These are phyloP conservation scores for Suhomyces bokatorum DNA, from an alignment of 1,139 yeast genomes.

Conservation along the genomic window DNA sequence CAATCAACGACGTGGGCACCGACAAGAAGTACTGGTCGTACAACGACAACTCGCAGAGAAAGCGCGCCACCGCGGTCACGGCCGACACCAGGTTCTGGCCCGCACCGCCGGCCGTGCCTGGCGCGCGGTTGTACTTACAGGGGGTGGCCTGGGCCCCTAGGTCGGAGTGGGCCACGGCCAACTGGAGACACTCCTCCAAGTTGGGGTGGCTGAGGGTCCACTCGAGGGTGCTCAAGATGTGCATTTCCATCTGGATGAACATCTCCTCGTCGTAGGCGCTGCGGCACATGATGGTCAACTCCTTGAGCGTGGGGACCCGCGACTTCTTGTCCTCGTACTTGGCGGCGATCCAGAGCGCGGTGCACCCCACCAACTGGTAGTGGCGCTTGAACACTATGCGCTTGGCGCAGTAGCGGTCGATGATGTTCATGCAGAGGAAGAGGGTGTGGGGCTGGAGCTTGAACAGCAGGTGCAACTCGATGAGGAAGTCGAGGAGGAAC, in stretches of 20 bases:
- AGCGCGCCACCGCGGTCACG: slow-evolving; percentile 58
- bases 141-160: slow-evolving; percentile 29
- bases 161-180: slow-evolving; percentile 44
- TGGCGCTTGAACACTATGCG: slow-evolving; percentile 91
- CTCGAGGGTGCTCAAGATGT: slow-evolving; percentile 76
- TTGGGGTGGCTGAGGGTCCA: slow-evolving; percentile 75
- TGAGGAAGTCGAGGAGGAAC: slow-evolving; percentile 73
- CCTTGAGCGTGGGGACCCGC: slow-evolving; percentile 78
- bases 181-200: slow-evolving; percentile 61
- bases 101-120: neutral
- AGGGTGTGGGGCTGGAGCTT: slow-evolving; percentile 77
- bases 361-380: slow-evolving; percentile 89
- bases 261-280: slow-evolving; percentile 83
- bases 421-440: slow-evolving; percentile 74
- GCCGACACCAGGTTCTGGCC: slow-evolving; percentile 38
- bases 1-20: slow-evolving; percentile 61
- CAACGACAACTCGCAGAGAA: slow-evolving; percentile 73
- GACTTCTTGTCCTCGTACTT: slow-evolving; percentile 88
- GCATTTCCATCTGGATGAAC: slow-evolving; percentile 95
- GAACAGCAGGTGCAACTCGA: slow-evolving; percentile 79
- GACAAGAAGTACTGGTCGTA: slow-evolving; percentile 69
- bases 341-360: slow-evolving; percentile 93
- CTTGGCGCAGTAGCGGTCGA: slow-evolving; percentile 88
- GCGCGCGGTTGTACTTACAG: slow-evolving; percentile 28
- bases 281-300: slow-evolving; percentile 76